Base-by-base conservation (phyloP, 345 rosid species). In the Citrus medica region DNA sequence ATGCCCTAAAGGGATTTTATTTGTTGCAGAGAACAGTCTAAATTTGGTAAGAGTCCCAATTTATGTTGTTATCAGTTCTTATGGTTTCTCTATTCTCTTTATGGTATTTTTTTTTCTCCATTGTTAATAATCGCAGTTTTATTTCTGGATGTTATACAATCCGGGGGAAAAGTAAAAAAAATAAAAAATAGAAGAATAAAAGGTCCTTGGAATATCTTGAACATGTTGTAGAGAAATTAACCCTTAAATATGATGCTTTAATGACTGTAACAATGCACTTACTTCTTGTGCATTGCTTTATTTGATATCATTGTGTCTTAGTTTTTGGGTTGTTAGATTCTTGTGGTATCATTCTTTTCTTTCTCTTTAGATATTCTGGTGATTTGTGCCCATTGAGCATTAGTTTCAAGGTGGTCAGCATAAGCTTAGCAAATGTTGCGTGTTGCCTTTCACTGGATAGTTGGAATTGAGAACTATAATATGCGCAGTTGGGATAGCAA, bases 21-120 rank as follows among this genome's bases (percentile, higher is more conserved):
- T 92, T 90, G 99, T 96, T 79, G 85, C 99, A 35, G 99, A 92
- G 70, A 96, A 92, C 88, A 82, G 98, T 86, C 87, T 96, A 81
- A 91, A 96, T 87, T 85, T 96, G 95, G 99, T 94, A 87, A 88
- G 85, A 58, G 70, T 80, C 74, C 73, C 70, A 46, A 37, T 68
- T 32, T 56, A 14, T 65, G 27, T 21, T 73, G 75, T 80, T 42
- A 1, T 76, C 55, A 17, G 73, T 66, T 37, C 2, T 42, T 76
- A 53, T 69, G 69, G 75, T 80, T 71, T 51, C 62, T 73, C 69
- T 27, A 38, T 73, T 69, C 21, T 76, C 62, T 48, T 61, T 25
- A 53, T 32, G 27, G 25, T 38, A 37, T 9, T 42, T 10, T 6
- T 10, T 6, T 42, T 10, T 71, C 25, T 4, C 7, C 5, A 56